Percentiles rank a stretch among this genome's conserved stretches.
Evolutionary conservation across 2,329 filamentous ascomycete species (phyloP).

Genomic region (Aspergillus thermomutatus): DNA sequence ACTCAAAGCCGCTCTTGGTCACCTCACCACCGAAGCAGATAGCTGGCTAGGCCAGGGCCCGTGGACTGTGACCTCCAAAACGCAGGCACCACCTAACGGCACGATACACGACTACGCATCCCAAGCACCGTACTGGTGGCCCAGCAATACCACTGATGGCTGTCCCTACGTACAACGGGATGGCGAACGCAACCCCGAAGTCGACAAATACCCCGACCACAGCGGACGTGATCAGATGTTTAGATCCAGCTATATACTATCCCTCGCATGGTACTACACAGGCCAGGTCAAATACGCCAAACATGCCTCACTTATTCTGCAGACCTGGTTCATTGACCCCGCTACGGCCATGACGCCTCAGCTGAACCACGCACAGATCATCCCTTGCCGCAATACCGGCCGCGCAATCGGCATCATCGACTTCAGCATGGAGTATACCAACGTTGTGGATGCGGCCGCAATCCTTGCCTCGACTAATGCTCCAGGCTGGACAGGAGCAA

Average conservation of each 20-base stretch:
- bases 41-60: neutral
- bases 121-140: neutral
- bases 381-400: neutral
- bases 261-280: neutral
- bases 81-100: neutral
- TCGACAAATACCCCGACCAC: neutral
- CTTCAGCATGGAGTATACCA: neutral
- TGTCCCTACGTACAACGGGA: neutral
- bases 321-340: neutral
- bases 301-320: neutral
- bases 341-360: neutral
- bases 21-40: neutral
- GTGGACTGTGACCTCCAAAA: neutral
- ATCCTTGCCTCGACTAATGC: neutral
- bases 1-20: neutral
- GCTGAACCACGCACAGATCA: neutral
- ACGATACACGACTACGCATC: neutral
- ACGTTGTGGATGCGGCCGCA: neutral
- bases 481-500: neutral
- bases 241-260: neutral
- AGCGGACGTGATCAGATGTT: neutral
- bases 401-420: neutral
- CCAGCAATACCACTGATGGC: neutral
- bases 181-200: neutral
- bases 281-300: neutral